A percentile compares a stretch with the other conserved stretches of the same genome.
These are phyloP conservation scores for Phaffomyces opuntiae DNA, from an alignment of 805 yeast genomes.

Conservation along the genomic window DNA sequence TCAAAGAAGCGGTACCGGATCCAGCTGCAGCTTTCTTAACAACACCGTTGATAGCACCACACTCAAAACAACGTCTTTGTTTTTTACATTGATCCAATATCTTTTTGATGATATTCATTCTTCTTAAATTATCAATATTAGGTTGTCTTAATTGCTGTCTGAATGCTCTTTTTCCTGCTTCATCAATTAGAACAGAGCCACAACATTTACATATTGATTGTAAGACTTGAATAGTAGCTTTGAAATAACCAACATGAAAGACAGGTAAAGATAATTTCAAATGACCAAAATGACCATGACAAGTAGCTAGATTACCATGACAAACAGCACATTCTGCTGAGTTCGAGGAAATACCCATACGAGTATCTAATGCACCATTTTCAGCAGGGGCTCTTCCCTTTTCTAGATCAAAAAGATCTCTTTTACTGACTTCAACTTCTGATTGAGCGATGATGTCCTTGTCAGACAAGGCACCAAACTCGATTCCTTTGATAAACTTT, in stretches of 20 bases:
- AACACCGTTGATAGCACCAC: constrained; percentile 91
- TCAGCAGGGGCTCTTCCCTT: constrained; percentile 77
- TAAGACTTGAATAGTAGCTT: constrained; percentile 77
- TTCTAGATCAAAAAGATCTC: constrained; percentile 88
- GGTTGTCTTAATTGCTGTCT: constrained; percentile 79
- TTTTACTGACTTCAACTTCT: constrained; percentile 86
- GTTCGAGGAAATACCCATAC: constrained; percentile 92
- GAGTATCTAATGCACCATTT: constrained; percentile 84
- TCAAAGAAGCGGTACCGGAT: constrained; percentile 86
- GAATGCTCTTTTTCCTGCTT: constrained; percentile 60
- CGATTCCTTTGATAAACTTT: constrained; percentile 81
- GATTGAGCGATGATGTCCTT: constrained; percentile 88
- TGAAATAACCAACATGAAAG: constrained; percentile 96
- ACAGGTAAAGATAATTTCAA: constrained; percentile 90
- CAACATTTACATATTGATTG: constrained; percentile 92
- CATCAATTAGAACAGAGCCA: constrained; percentile 70
- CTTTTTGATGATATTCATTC: constrained; percentile 82
- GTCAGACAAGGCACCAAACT: constrained; percentile 90
- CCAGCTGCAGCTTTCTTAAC: constrained; percentile 94
- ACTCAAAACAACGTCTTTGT: constrained; percentile 81
- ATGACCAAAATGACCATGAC: constrained; percentile 99
- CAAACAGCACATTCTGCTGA: constrained; percentile 86
- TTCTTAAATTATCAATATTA: constrained; percentile 79
- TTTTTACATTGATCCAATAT: constrained; percentile 91
- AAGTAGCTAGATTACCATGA: constrained; percentile 83